These are phyloP conservation scores for Monilinia fructigena DNA, from an alignment of 2,329 filamentous ascomycete species.

Conservation along the genomic window DNA sequence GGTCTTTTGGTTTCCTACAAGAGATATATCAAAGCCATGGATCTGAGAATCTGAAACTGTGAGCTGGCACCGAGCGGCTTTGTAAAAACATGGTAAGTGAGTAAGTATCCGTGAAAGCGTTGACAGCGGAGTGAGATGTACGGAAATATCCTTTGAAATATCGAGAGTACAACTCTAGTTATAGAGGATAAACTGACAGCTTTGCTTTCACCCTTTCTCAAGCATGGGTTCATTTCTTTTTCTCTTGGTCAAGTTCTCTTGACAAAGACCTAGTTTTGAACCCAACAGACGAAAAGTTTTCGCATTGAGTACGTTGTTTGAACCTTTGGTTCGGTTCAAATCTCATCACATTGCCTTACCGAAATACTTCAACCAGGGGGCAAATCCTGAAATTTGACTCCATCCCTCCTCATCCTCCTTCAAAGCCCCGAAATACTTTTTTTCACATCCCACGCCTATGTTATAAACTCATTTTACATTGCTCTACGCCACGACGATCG, in stretches of 20 bases:
- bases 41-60: constrained; percentile 13
- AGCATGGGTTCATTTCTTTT: not conserved
- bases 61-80: not conserved
- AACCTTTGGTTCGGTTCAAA: not conserved
- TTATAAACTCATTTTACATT: not conserved
- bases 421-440: not conserved
- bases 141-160: not conserved
- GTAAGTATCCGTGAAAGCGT: constrained; percentile 9
- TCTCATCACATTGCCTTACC: not conserved
- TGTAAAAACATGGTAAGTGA: constrained; percentile 14
- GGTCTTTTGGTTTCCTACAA: not conserved
- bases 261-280: not conserved
- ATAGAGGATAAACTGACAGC: not conserved
- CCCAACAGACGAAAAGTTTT: not conserved
- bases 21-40: not conserved
- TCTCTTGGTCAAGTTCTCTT: not conserved
- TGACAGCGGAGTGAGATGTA: constrained; percentile 13
- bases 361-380: not conserved
- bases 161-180: not conserved
- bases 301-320: not conserved
- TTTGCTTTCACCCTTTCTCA: not conserved
- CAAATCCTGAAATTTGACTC: not conserved
- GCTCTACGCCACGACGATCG: not conserved
- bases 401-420: not conserved
- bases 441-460: not conserved